Percentiles rank a stretch among this genome's conserved stretches.
These are phyloP conservation scores for Rhizoclosmatium globosum DNA, from an alignment of 192 early-diverging fungal genomes.

Conservation along the genomic window DNA sequence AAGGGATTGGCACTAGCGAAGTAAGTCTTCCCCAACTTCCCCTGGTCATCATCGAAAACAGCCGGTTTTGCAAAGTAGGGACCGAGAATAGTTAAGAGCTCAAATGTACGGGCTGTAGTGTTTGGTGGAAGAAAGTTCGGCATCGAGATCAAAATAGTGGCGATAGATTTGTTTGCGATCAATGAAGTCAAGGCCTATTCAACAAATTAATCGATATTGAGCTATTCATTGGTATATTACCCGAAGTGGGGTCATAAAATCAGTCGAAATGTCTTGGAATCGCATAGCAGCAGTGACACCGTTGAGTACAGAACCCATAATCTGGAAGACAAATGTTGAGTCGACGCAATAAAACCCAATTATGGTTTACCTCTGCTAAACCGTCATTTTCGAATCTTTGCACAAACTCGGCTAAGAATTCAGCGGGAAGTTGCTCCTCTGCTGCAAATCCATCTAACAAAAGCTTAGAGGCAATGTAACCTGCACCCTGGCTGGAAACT, in stretches of 20 bases:
- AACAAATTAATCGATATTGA: constrained; percentile 1
- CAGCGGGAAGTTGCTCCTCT: constrained; percentile 64
- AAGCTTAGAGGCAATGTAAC: constrained; percentile 51
- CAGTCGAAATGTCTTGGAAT: constrained; percentile 54
- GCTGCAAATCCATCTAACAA: constrained; percentile 65
- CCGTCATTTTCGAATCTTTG: constrained; percentile 71
- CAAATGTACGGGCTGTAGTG: constrained; percentile 59
- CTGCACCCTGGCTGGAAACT: constrained; percentile 43
- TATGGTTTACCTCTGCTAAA: constrained; percentile 58
- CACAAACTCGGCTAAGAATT: constrained; percentile 71
- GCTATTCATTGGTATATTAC: constrained; percentile 39
- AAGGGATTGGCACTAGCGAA: constrained; percentile 54
- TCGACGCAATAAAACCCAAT: background rate
- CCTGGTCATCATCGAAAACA: constrained; percentile 55
- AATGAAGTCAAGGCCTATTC: constrained; percentile 60
- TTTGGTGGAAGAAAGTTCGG: constrained; percentile 66
- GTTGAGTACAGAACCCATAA: constrained; percentile 62
- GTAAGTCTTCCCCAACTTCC: constrained; percentile 45
- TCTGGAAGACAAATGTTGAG: constrained; percentile 40
- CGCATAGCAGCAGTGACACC: constrained; percentile 58
- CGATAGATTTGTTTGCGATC: constrained; percentile 62
- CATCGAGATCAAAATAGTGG: constrained; percentile 53
- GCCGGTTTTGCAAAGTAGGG: constrained; percentile 67
- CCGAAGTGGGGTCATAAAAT: constrained; percentile 58
- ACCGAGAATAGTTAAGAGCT: constrained; percentile 75